Evolutionary conservation across 169 alveolate species (phyloP).

Genomic region (Eimeria necatrix): DNA sequence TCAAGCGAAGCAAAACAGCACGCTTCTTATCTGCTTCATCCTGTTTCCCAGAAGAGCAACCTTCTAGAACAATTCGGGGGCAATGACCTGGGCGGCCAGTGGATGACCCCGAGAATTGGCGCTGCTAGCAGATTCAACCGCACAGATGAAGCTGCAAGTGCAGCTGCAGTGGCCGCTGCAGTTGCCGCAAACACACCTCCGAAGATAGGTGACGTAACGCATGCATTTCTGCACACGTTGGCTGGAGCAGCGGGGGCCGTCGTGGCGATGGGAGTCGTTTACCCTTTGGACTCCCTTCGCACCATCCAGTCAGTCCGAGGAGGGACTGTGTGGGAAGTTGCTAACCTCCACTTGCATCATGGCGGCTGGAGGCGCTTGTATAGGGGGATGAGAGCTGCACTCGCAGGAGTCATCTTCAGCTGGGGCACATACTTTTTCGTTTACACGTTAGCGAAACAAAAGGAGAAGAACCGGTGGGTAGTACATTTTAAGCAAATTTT

Average conservation of each 20-base stretch:
- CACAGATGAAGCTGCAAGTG: conserved; percentile 60
- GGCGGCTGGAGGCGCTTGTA: conserved; percentile 79
- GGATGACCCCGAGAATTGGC: conserved; percentile 57
- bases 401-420: conserved; percentile 80
- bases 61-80: neutral
- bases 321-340: conserved; percentile 66
- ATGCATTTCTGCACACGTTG: conserved; percentile 74
- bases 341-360: conserved; percentile 49
- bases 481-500: neutral
- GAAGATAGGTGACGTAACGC: conserved; percentile 63
- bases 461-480: conserved; percentile 66
- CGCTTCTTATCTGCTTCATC: neutral
- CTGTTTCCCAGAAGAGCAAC: conserved; percentile 23
- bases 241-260: conserved; percentile 81
- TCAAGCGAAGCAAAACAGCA: conserved; percentile 46
- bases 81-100: conserved; percentile 59
- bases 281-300: conserved; percentile 78
- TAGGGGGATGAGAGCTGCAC: conserved; percentile 76
- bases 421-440: conserved; percentile 81
- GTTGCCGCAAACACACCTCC: conserved; percentile 68
- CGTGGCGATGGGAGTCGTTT: conserved; percentile 77
- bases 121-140: conserved; percentile 6
- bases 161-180: conserved; percentile 72
- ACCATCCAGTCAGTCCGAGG: conserved; percentile 77
- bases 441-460: conserved; percentile 61